Percentiles rank a stretch among this genome's conserved stretches.
Conservation (phyloP, 148 eudicot species). For the Rhododendron kiyosumense region DNA sequence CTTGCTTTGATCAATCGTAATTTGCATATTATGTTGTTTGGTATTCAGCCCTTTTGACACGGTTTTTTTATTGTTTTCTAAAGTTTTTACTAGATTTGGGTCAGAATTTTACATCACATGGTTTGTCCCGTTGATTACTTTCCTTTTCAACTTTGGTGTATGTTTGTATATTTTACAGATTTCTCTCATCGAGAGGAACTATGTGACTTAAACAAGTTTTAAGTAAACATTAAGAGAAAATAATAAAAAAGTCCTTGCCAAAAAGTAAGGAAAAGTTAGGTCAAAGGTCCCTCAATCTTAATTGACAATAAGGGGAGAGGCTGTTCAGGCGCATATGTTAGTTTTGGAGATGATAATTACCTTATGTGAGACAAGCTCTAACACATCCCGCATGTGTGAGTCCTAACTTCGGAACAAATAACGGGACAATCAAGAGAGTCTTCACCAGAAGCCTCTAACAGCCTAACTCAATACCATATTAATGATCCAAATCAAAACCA, state of each 20-base stretch:
- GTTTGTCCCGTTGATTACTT: not conserved
- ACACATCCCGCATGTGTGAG: not conserved
- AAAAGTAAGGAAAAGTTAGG: not conserved
- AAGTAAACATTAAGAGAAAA: not conserved
- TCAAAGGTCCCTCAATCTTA: not conserved
- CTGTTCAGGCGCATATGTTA: not conserved
- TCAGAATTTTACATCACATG: not conserved
- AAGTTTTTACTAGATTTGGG: not conserved
- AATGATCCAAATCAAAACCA: not conserved
- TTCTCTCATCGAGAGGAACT: not conserved
- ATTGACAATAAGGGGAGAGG: not conserved
- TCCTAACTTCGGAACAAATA: not conserved
- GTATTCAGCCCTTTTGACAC: not conserved
- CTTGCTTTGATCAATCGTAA: not conserved
- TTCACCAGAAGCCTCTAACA: not conserved
- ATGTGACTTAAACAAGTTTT: too few relatives aligned
- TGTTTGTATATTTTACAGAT: too few relatives aligned
- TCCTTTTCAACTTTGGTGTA: too few relatives aligned
- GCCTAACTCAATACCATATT: not conserved
- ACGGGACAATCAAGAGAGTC: not conserved
- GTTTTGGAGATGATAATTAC: not conserved
- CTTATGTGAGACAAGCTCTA: not conserved
- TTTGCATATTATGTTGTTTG: not conserved
- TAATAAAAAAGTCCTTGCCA: not conserved
- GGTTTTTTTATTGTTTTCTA: not conserved